Conservation (phyloP, 2,329 filamentous ascomycete genomes). For the Cytospora paraplurivora region DNA sequence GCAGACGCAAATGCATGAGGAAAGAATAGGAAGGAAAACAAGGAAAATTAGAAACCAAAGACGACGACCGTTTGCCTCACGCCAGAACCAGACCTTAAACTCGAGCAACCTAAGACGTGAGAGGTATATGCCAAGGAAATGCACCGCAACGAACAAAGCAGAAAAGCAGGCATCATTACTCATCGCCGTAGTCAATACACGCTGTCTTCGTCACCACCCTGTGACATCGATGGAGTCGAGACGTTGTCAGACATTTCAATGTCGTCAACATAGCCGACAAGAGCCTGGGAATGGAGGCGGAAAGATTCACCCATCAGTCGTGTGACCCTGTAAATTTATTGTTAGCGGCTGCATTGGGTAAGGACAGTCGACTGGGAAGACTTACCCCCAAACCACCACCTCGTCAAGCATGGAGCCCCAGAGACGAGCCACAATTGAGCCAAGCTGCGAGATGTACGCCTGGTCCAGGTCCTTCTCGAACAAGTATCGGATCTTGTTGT, state of each 20-base stretch:
- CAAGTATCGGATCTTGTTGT: slow-evolving; percentile 86
- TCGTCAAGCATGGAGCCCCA: slow-evolving; percentile 99
- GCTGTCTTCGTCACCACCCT: slow-evolving; percentile 71
- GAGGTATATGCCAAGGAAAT: slow-evolving; percentile 47
- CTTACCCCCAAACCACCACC: slow-evolving; percentile 99
- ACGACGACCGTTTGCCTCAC: slow-evolving; percentile 29
- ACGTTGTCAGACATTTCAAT: slow-evolving; percentile 69
- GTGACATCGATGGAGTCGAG: slow-evolving; percentile 72
- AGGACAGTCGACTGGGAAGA: slow-evolving; percentile 36
- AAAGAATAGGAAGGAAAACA: slow-evolving; percentile 33
- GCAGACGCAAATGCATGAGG: slow-evolving; percentile 34
- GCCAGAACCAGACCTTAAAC: slow-evolving; percentile 34
- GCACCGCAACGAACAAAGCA: slow-evolving; percentile 38
- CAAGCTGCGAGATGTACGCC: slow-evolving; percentile 78
- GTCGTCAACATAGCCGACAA: slow-evolving; percentile 92
- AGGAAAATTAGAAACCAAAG: slow-evolving; percentile 32
- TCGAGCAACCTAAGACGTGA: slow-evolving; percentile 39
- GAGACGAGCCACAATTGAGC: slow-evolving; percentile 90
- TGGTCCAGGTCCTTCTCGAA: slow-evolving; percentile 91
- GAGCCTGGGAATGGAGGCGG: slow-evolving; percentile 91
- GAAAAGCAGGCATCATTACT: slow-evolving; percentile 57
- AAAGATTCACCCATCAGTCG: slow-evolving; percentile 98
- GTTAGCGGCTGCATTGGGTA: slow-evolving; percentile 45
- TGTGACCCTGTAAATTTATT: slow-evolving; percentile 64
- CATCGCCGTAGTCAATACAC: slow-evolving; percentile 58